Base-by-base conservation (phyloP, 345 rosid species). In the Cardamine resedifolia region DNA sequence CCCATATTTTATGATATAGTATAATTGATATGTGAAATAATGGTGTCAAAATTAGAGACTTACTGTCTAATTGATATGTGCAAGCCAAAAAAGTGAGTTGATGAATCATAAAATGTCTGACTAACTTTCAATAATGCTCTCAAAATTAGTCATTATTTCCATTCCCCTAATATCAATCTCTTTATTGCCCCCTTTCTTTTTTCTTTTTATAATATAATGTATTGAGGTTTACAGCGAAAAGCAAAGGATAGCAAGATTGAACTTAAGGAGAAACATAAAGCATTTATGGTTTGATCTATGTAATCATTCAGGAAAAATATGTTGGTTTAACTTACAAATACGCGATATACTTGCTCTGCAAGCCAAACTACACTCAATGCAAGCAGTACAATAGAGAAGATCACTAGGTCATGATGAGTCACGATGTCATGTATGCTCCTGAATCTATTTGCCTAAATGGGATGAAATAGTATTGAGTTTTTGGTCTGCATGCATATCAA, bases 301-400 rank as follows among this genome's bases (percentile, higher is more conserved):
- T 59, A 36, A 18, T 71, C 41, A 41, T 51, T 65, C 18, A 8
- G 39, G 58, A 18, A 23, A 79, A 9, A 19, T 64, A 43, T 16
- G 38, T 60, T 58, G 45, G 58, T 27, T 41, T 31, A 19, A 43
- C 48, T 48, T 45, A 56, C 49, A 49, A 10, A 49, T 5, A 53
- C 49, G 39, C 2, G 23, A 10, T 16, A 1, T 64, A 19, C 58
- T 73, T 70, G 19, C 47, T 44, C 30, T 66, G 26, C 74, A 93
- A 96, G 90, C 33, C 49, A 94, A 93, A 71, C 74, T 90, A 66
- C 84, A 82, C 57, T 87, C 90, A 57, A 93, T 93, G 97, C 87
- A 84, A 49, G 96, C 92, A 80, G 96, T 96, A 55, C 84, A 84
- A 66, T 93, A 94, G 98, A 83, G 97, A 82, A 93, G 86, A 81